Conservation (phyloP, 331 rosid species). For the Ulmus americana region DNA sequence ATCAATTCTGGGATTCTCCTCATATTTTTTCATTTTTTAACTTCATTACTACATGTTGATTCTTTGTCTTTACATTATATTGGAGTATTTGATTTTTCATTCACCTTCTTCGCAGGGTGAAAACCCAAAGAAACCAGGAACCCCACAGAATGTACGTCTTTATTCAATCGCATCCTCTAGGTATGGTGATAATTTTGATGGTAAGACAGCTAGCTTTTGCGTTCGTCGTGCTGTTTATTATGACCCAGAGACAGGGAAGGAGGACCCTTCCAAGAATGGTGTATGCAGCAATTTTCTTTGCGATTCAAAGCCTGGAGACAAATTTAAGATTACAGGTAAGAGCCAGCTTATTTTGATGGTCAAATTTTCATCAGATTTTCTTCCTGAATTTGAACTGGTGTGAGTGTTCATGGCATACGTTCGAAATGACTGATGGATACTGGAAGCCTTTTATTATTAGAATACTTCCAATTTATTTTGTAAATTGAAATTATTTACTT, state of each 20-base stretch:
- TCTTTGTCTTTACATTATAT: not conserved
- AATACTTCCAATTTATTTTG: not conserved
- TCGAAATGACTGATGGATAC: not conserved
- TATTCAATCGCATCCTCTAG: constrained; percentile 95
- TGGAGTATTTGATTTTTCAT: constrained; percentile 6
- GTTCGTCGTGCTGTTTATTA: constrained; percentile 96
- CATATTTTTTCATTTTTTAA: not conserved
- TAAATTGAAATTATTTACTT: not conserved
- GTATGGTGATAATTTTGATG: constrained; percentile 87
- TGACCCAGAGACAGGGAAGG: constrained; percentile 86
- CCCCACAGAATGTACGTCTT: constrained; percentile 73
- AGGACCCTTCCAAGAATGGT: constrained; percentile 82
- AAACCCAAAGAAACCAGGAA: constrained; percentile 89
- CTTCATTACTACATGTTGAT: constrained; percentile 1
- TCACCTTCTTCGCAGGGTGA: constrained; percentile 61
- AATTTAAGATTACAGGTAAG: constrained; percentile 78
- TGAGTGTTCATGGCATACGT: not conserved
- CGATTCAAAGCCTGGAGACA: constrained; percentile 88
- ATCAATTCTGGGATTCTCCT: not conserved
- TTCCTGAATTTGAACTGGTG: not conserved
- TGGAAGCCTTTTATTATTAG: not conserved
- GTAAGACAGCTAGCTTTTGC: constrained; percentile 91
- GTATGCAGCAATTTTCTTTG: constrained; percentile 86
- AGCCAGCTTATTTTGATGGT: not conserved
- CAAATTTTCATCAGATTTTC: not conserved